Evolutionary conservation across 306 rosid species (phyloP), one percentile per base, ranked within the genome.

Genomic region (Ochetophila trinervis): DNA sequence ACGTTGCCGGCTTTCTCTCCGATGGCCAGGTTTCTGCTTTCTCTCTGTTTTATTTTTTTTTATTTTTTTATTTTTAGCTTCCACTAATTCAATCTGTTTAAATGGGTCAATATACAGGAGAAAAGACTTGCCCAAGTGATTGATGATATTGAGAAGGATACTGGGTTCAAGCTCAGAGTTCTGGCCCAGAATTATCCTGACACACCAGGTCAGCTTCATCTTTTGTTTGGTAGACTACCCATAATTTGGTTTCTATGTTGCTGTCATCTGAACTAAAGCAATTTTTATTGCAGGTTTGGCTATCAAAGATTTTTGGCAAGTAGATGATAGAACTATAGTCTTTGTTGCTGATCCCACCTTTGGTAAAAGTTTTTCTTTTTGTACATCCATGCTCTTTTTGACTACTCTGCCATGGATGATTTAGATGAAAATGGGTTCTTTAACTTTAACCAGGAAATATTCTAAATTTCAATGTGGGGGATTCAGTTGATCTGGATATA

Each of bases 341-440:
- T 93, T 93, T 76, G 98, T 93, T 71, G 98, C 98, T 44, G 98
- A 93, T 82, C 98, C 98, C 34, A 93, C 97, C 16, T 89, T 93
- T 75, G 98, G 98, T 93, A 89, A 71, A 69, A 27, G 22, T 65
- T 53, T 66, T 24, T 1, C 5, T 19, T 51, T 24, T 22, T 52
- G 15, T 48, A 4, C 23, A 32, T 17, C 32, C 34, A 14, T 51
- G n/a, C 34, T 14, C 20, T 64, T 24, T 6, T 61, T 32, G 55
- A 34, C 6, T 30, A 64, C 44, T 63, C 45, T 73, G 49, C 36
- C 64, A n/a, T 49, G n/a, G 57, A 55, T 59, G 13, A 67, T 68
- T 69, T 53, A 45, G 4, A 14, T 18, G 36, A 8, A 16, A 44
- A 21, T 44, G 40, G 42, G 10, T 78, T 30, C 62, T n/a, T n/a